Base-by-base conservation (phyloP, 2,329 filamentous ascomycete genomes). In the Diaporthe amygdali region DNA sequence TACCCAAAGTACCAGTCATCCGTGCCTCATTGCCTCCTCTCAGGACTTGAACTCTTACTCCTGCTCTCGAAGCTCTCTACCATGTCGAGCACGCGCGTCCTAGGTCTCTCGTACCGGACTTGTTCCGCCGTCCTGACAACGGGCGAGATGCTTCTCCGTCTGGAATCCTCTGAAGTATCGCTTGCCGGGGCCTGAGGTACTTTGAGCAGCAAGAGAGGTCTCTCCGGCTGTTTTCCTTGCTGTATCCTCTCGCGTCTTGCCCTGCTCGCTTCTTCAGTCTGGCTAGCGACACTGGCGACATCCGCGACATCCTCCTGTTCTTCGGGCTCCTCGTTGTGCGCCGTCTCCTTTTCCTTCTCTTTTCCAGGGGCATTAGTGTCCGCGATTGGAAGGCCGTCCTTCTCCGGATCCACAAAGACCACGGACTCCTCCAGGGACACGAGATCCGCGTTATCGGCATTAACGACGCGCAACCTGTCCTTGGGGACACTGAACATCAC, bases 401-500 rank as follows among this genome's bases (percentile, higher is more conserved):
- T 76, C 17, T 79, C 81, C 0, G 84, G 81, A 61, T 87, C 82
- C 2, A 86, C 79, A 5, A 87, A 71, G 59, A 84, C 52, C 17
- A 41, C 70, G 22, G 72, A 73, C 22, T 71, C 81, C 22, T 82
- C 85, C 41, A 80, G 80, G 52, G 82, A 79, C 69, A 82, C 84
- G 70, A 79, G 79, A 74, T 85, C 84, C 41, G 85, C 79, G 12
- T 64, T 64, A 73, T 92, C 92, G 64, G 89, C 92, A 79, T 98
- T 98, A 25, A 98, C 96, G n/a, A 98, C 95, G 32, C 96, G 85
- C 74, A 98, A 82, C 76, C 91, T 90, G 81, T 96, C 93, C 80
- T 92, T 94, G 2, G 96, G 96, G 72, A 98, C 94, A 0, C 96
- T 98, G 81, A 97, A 98, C 89, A 97, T 96, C 78, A 94, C 89